phyloP scores from a whole-genome alignment of 2,329 filamentous ascomycete species.

The Aspergillus pseudoviridinutans region DNA sequence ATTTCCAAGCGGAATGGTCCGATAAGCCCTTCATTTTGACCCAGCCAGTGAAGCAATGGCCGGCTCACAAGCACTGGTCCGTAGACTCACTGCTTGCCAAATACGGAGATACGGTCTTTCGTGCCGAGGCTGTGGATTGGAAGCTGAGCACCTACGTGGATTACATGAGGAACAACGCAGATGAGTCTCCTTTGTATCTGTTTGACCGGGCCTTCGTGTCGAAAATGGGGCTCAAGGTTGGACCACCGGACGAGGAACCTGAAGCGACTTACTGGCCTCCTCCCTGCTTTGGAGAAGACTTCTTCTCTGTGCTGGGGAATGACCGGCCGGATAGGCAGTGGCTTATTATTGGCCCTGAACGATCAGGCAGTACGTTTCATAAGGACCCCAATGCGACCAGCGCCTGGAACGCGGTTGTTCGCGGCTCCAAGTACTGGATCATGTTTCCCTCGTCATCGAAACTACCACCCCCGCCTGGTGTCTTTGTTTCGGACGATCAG shows the following conservation, averaged over 20 bases:
- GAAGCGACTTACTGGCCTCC: conserved; percentile 71
- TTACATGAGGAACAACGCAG: conserved; percentile 74
- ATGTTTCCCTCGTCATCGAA: conserved; percentile 77
- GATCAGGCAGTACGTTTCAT: conserved; percentile 92
- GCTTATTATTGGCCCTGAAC: conserved; percentile 83
- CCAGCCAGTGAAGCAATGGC: conserved; percentile 75
- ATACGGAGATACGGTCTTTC: conserved; percentile 67
- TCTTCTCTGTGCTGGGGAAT: conserved; percentile 73
- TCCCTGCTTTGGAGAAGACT: conserved; percentile 77
- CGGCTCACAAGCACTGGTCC: conserved; percentile 70
- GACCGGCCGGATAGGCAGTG: conserved; percentile 85
- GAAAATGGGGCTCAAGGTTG: conserved; percentile 73
- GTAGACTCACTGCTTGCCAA: conserved; percentile 61
- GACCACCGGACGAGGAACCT: conserved; percentile 36
- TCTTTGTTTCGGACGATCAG: conserved; percentile 83
- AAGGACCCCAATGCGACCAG: conserved; percentile 69
- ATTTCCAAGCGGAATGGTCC: conserved; percentile 74
- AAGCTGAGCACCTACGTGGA: conserved; percentile 71
- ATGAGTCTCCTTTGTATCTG: conserved; percentile 88
- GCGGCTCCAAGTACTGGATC: conserved; percentile 95
- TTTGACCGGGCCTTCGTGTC: conserved; percentile 84
- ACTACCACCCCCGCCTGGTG: conserved; percentile 71
- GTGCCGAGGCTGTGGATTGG: conserved; percentile 94
- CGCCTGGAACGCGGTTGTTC: conserved; percentile 91
- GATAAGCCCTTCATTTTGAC: conserved; percentile 83